Conservation (phyloP, 805 yeast genomes). For the Myxozyma mucilagina region DNA sequence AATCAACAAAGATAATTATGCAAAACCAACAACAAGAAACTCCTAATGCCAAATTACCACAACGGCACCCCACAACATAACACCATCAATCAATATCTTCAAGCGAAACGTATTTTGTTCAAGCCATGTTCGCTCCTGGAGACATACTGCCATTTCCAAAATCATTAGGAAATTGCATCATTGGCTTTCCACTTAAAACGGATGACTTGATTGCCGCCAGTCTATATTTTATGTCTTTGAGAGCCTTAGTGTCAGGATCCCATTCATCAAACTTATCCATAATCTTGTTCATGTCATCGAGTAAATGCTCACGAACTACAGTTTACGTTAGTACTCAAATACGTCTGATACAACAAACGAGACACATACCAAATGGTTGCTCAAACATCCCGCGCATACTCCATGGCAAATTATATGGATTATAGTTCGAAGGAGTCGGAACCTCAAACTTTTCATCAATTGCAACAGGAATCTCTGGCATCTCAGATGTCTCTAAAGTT, state of each 20-base stretch:
- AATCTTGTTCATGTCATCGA: constrained; percentile 56
- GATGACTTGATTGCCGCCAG: constrained; percentile 41
- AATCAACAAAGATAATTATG: too few relatives aligned
- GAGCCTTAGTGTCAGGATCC: constrained; percentile 80
- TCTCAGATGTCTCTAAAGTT: constrained; percentile 70
- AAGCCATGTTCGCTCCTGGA: background rate
- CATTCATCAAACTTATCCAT: constrained; percentile 76
- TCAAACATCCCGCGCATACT: constrained; percentile 79
- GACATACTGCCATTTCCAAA: background rate
- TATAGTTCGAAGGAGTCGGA: constrained; percentile 57
- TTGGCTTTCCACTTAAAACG: constrained; percentile 6
- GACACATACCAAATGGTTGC: constrained; percentile 47
- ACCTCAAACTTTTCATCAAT: constrained; percentile 51
- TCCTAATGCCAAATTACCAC: too few relatives aligned
- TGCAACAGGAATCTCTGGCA: constrained; percentile 41
- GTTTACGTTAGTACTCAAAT: background rate
- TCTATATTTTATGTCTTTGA: constrained; percentile 82
- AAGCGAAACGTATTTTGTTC: background rate
- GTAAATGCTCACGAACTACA: constrained; percentile 43
- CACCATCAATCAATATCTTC: too few relatives aligned
- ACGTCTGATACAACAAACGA: constrained; percentile 41
- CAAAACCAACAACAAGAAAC: too few relatives aligned
- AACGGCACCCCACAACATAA: too few relatives aligned
- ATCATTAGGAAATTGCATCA: background rate
- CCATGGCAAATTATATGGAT: constrained; percentile 92